phyloP scores from a whole-genome alignment of 1,139 yeast species.

The Yamadazyma epiphylla region DNA sequence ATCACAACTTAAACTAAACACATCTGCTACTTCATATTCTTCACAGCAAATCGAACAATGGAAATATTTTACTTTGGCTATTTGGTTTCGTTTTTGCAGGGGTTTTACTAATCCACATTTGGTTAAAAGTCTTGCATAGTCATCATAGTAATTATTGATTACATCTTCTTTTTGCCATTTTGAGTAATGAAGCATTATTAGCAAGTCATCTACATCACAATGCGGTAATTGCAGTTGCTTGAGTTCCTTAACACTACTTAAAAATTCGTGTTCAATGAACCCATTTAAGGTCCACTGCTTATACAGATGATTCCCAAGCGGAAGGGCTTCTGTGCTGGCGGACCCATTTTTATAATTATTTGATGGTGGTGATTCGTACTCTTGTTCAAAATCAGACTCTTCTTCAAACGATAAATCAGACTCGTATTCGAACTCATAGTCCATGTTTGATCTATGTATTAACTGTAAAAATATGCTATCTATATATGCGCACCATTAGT shows the following conservation, averaged over 20 bases:
- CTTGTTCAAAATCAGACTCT: conserved; percentile 11
- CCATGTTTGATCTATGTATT: conserved; percentile 14
- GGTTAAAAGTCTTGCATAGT: conserved; percentile 38
- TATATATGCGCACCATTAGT: too few relatives aligned
- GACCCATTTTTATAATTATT: background rate
- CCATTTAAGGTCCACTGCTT: conserved; percentile 26
- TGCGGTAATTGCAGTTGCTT: conserved; percentile 24
- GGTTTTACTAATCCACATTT: conserved; percentile 43
- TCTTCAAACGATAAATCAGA: conserved; percentile 13
- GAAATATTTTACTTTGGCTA: conserved; percentile 25
- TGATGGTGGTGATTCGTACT: conserved; percentile 8
- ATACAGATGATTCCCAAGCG: conserved; percentile 12
- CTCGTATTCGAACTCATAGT: conserved; percentile 15
- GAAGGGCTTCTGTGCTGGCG: conserved; percentile 3
- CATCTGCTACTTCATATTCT: conserved; percentile 28
- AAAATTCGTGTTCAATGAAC: conserved; percentile 19
- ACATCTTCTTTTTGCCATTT: conserved; percentile 76
- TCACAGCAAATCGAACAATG: conserved; percentile 74
- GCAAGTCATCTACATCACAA: conserved; percentile 38
- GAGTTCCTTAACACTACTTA: conserved; percentile 16
- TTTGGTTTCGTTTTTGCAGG: conserved; percentile 12
- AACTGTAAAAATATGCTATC: too few relatives aligned
- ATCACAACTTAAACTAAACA: conserved; percentile 60
- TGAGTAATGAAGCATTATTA: conserved; percentile 53
- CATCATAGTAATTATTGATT: conserved; percentile 62